phyloP scores from a whole-genome alignment of 225 moss, liverwort and hornwort species.

The Sphagnum contortum region DNA sequence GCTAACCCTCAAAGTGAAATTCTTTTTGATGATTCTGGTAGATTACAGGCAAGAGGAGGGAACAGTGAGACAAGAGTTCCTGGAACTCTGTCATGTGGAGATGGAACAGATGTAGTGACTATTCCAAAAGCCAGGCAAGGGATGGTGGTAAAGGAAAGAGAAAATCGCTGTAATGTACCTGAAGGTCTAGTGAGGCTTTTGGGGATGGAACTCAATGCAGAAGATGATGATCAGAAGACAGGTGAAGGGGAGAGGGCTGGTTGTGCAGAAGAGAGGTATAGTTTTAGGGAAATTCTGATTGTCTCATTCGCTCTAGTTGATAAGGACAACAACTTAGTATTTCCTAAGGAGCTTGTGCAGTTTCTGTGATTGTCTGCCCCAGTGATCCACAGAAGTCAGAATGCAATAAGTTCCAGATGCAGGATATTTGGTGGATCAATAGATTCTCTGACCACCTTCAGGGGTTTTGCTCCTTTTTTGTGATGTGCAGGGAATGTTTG shows the following conservation, averaged over 20 bases:
- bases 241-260: constrained; percentile 10
- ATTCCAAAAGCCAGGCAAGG: too few species aligned
- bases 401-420: too few species aligned
- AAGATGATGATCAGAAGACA: constrained; percentile 33
- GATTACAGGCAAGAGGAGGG: constrained; percentile 6
- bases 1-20: constrained; percentile 34
- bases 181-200: constrained; percentile 56
- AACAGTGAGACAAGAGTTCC: constrained; percentile 12
- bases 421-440: not conserved
- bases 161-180: constrained; percentile 38
- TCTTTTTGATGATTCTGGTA: constrained; percentile 17
- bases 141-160: constrained; percentile 2
- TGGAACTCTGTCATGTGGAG: not conserved
- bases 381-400: too few species aligned
- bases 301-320: too few species aligned
- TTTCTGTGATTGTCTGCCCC: too few species aligned
- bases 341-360: too few species aligned
- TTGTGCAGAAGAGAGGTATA: constrained; percentile 61
- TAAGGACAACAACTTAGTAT: too few species aligned
- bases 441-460: not conserved
- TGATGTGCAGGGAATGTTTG: constrained; percentile 48
- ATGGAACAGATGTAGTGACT: constrained; percentile 1
- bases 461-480: not conserved
- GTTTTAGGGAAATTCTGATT: not conserved
- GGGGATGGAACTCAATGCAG: constrained; percentile 49